Base-by-base conservation (phyloP, 1,139 yeast species). In the Kluyveromyces sp. region DNA sequence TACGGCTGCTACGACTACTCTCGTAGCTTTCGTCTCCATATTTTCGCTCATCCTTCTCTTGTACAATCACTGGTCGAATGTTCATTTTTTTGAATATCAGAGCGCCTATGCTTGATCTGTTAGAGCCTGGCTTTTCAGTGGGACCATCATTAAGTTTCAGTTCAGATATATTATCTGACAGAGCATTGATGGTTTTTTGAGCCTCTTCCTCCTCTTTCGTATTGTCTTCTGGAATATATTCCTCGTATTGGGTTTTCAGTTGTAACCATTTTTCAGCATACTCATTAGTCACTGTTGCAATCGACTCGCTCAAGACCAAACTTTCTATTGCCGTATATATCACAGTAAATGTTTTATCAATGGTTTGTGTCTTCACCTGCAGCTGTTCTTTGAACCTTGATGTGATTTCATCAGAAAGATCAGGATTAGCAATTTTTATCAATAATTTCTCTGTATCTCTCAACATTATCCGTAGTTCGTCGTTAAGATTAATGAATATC, bases 401-500 rank as follows among this genome's bases (percentile, higher is more conserved):
- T 21, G 49, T 51, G 7, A 54, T 50, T 4, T 46, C 51, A 6
- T 33, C 37, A 31, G 45, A 49, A 42, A 47, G 41, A 39, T 38
- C 45, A 10, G 39, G 31, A 30, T 40, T 45, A n/a, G 33, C 21
- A 5, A 52, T 32, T 38, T 52, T 60, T n/a, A 46, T 37, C 32
- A 57, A 49, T 41, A 71, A 63, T 21, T 61, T 64, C 34, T 67
- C 61, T 15, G 71, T 56, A 34, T 70, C 69, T 2, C 53, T 54
- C 3, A 70, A 48, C 15, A 65, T 50, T 26, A 55, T 56, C 0
- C 60, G 59, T 5, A 74, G 59, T 51, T 77, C 77, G 4, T 63
- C 61, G 41, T 72, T 65, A 44, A 79, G 58, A 49, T 68, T 72
- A 10, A 60, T 63, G 52, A 78, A 79, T 1, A 79, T 65, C 29